Conservation (phyloP, 2,329 filamentous ascomycete genomes). For the Alternaria triticimaculans region DNA sequence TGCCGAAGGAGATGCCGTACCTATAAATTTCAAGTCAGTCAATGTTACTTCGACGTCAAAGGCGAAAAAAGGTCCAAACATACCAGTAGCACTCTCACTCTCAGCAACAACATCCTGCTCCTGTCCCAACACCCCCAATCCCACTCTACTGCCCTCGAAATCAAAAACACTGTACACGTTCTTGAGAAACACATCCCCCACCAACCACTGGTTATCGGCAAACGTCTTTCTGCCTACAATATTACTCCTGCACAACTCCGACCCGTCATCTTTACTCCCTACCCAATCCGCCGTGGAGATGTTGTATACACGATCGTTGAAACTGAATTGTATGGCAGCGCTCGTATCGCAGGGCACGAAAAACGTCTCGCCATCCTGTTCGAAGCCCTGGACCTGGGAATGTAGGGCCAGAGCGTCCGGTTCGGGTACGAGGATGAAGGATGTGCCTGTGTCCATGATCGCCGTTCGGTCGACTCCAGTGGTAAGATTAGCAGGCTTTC, state of each 20-base stretch:
- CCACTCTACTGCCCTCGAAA: constrained; percentile 69
- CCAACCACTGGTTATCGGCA: constrained; percentile 69
- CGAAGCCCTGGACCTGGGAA: constrained; percentile 67
- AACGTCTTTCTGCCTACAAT: constrained; percentile 76
- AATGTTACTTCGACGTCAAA: not conserved
- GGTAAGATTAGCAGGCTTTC: constrained; percentile 55
- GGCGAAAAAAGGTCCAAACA: not conserved
- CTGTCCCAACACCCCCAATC: constrained; percentile 49
- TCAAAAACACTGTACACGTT: constrained; percentile 91
- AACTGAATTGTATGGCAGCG: constrained; percentile 66
- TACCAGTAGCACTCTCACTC: constrained; percentile 4
- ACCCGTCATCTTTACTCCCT: constrained; percentile 49
- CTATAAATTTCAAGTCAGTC: not conserved
- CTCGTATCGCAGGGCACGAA: constrained; percentile 75
- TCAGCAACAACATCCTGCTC: constrained; percentile 1
- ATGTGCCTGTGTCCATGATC: constrained; percentile 85
- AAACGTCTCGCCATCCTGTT: constrained; percentile 66
- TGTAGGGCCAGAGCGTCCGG: constrained; percentile 73
- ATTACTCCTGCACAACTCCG: constrained; percentile 66
- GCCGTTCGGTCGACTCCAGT: constrained; percentile 57
- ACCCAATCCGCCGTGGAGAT: constrained; percentile 77
- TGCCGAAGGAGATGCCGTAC: constrained; percentile 1
- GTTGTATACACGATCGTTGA: constrained; percentile 70
- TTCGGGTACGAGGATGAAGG: constrained; percentile 75
- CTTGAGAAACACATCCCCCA: constrained; percentile 86